These are phyloP conservation scores for Pythium sp. DNA, from an alignment of 352 stramenopile genomes.

Conservation along the genomic window DNA sequence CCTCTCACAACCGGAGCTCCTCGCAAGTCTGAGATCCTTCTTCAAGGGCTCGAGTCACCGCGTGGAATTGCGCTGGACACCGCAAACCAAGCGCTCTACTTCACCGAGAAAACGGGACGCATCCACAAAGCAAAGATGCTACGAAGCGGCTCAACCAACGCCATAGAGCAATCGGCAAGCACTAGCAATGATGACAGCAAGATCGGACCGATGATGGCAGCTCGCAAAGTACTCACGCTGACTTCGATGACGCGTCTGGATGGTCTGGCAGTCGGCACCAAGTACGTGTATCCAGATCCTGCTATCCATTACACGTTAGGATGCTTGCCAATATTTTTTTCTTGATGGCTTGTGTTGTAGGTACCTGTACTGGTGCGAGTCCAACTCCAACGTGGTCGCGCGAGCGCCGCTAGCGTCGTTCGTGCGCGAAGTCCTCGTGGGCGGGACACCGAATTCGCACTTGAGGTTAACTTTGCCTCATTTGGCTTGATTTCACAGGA, in stretches of 20 bases:
- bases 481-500: background rate
- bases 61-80: slow-evolving; percentile 47
- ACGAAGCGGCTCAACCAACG: slow-evolving; percentile 13
- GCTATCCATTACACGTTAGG: background rate
- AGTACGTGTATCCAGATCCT: slow-evolving; percentile 19
- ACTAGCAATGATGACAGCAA: slow-evolving; percentile 11
- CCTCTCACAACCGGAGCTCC: background rate
- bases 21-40: slow-evolving; percentile 18
- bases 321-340: background rate
- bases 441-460: slow-evolving; percentile 45
- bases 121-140: slow-evolving; percentile 35
- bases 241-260: slow-evolving; percentile 50
- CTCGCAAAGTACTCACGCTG: slow-evolving; percentile 35
- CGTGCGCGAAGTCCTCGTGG: slow-evolving; percentile 45
- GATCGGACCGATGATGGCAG: slow-evolving; percentile 15
- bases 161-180: background rate
- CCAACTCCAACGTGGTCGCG: slow-evolving; percentile 60
- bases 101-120: slow-evolving; percentile 69
- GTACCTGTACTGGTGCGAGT: slow-evolving; percentile 73
- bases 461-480: slow-evolving; percentile 34
- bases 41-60: slow-evolving; percentile 44
- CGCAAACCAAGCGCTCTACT: slow-evolving; percentile 40
- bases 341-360: slow-evolving; percentile 20
- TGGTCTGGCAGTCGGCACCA: slow-evolving; percentile 57
- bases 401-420: slow-evolving; percentile 42